Conservation (phyloP, 2,329 filamentous ascomycete species). For the Colletotrichum musae region DNA sequence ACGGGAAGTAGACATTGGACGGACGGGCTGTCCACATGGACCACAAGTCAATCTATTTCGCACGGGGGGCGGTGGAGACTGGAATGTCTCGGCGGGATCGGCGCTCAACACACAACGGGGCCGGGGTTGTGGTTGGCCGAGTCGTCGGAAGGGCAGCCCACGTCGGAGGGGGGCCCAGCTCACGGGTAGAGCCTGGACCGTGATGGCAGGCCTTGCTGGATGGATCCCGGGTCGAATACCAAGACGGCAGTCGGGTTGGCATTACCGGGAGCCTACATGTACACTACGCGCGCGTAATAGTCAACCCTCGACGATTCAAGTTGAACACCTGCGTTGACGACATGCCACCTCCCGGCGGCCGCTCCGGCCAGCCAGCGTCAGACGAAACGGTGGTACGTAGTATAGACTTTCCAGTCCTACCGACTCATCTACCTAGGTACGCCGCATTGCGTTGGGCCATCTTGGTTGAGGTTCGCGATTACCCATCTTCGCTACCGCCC, state of each 20-base stretch:
- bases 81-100: conserved; percentile 38
- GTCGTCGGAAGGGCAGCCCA: conserved; percentile 6
- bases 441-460: conserved; percentile 5
- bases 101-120: conserved; percentile 11
- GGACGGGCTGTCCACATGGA: conserved; percentile 2
- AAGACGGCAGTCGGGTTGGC: conserved; percentile 9
- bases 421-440: not conserved
- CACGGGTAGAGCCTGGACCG: conserved; percentile 11
- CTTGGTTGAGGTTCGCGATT: conserved; percentile 3
- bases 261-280: not conserved
- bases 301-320: conserved; percentile 20
- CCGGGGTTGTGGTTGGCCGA: conserved; percentile 30
- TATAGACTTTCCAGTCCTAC: conserved; percentile 1
- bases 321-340: conserved; percentile 19
- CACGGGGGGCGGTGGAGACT: conserved; percentile 31
- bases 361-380: conserved; percentile 24
- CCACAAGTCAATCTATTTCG: conserved; percentile 37
- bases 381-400: conserved; percentile 23
- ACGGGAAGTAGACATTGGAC: conserved; percentile 14
- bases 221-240: conserved; percentile 10
- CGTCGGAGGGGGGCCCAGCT: not conserved
- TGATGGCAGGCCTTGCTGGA: conserved; percentile 7
- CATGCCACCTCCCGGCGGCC: not conserved
- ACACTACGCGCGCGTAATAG: not conserved
- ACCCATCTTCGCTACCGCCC: not conserved